Evolutionary conservation across 192 early-diverging fungal genomes (phyloP), one percentile per base, ranked within the genome.

Genomic region (Mycoemilia scoparia): DNA sequence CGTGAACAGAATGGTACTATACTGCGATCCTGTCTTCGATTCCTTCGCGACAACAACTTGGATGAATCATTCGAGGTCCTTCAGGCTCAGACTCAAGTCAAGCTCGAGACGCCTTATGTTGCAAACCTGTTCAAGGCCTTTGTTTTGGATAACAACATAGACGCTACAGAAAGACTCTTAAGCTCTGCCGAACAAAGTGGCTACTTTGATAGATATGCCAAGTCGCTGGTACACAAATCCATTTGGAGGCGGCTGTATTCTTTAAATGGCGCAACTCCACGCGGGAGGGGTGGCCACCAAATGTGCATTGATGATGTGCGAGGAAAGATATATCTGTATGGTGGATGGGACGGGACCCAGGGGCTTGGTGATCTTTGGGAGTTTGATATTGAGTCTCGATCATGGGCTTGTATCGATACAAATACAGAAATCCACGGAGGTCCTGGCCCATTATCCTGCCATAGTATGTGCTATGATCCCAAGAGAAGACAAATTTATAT

Each of bases 321-420:
- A 29, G 54, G 76, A 13, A 44, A 66, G 8, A 73, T 88, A 6
- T 97, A 91, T 45, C 51, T 97, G 21, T 77, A 86, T 51, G 93
- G 90, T 12, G 93, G 93, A 4, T 97, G 88, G 88, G 77, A 89
- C 65, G 93, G 93, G 4, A 52, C 66, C 8, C 63, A 67, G 18
- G 85, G 92, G 40, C 53, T 96, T 31, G 61, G 75, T 5, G 93
- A 97, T 52, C 78, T 97, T 43, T 97, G 93, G 93, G 58, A 51
- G 26, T 83, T 67, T 35, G 59, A 71, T 34, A 66, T 79, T 13
- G 49, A 60, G 10, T 48, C 53, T 0, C 45, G 62, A 8, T 54
- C 49, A 31, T 95, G 92, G 92, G 66, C 43, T 10, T 70, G 80
- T 29, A 64, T 95, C 15, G 79, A 76, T 49, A 26, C 49, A 20